phyloP scores from a whole-genome alignment of 2,329 filamentous ascomycete genomes.

The Xylariaceae sp. region DNA sequence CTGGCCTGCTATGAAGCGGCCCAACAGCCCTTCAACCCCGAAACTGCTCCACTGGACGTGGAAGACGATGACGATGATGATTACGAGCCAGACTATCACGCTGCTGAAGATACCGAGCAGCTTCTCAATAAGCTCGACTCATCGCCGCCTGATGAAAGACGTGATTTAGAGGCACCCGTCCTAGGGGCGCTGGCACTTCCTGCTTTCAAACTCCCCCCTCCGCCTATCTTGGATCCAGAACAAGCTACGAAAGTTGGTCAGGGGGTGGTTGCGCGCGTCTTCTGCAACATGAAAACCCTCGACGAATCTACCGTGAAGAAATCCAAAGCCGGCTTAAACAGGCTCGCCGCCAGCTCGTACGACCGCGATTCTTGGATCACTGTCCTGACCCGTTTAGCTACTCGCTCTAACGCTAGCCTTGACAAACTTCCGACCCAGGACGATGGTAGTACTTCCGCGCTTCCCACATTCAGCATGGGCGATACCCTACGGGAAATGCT shows the following conservation, averaged over 20 bases:
- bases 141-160: slow-evolving; percentile 50
- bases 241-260: slow-evolving; percentile 69
- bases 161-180: slow-evolving; percentile 39
- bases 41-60: slow-evolving; percentile 57
- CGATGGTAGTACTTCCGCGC: slow-evolving; percentile 42
- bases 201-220: slow-evolving; percentile 73
- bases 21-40: slow-evolving; percentile 48
- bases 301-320: slow-evolving; percentile 61
- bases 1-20: slow-evolving; percentile 39
- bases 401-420: slow-evolving; percentile 66
- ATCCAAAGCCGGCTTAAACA: slow-evolving; percentile 68
- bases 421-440: slow-evolving; percentile 54
- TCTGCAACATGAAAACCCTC: slow-evolving; percentile 67
- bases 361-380: slow-evolving; percentile 89
- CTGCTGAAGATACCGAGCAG: slow-evolving; percentile 71
- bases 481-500: slow-evolving; percentile 73
- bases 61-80: slow-evolving; percentile 85
- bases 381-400: slow-evolving; percentile 77
- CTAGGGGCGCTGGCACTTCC: slow-evolving; percentile 59
- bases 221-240: slow-evolving; percentile 65
- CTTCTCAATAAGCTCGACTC: slow-evolving; percentile 71
- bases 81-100: slow-evolving; percentile 82
- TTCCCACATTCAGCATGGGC: slow-evolving; percentile 40
- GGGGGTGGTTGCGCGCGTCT: slow-evolving; percentile 68
- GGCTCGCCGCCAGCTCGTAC: slow-evolving; percentile 76